These are phyloP conservation scores for Rubus parviflorus DNA, from an alignment of 306 rosid genomes.

Conservation along the genomic window DNA sequence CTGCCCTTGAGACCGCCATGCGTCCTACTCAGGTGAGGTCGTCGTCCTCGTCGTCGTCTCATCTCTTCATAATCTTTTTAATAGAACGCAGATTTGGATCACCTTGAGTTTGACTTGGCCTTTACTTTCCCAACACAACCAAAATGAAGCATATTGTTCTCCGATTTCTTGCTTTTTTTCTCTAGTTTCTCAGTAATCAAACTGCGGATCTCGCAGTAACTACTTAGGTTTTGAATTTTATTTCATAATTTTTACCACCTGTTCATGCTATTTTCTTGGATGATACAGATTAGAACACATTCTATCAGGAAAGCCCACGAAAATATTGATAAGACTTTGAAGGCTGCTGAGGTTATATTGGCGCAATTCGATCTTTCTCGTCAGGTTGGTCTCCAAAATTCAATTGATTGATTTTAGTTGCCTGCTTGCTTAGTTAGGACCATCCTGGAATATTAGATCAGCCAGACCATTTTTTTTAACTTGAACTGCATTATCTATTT, in stretches of 20 bases:
- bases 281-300: slow-evolving; percentile 72
- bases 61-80: too few species aligned
- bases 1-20: slow-evolving; percentile 98
- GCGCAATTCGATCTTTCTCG: slow-evolving; percentile 85
- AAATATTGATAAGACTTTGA: slow-evolving; percentile 87
- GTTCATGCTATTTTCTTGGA: background rate
- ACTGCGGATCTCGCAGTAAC: background rate
- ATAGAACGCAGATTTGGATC: background rate
- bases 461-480: background rate
- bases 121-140: too few species aligned
- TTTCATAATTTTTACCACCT: too few species aligned
- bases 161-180: slow-evolving; percentile 1
- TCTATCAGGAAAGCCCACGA: slow-evolving; percentile 95
- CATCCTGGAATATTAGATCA: too few species aligned
- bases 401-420: too few species aligned
- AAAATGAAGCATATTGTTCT: background rate
- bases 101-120: slow-evolving; percentile 31
- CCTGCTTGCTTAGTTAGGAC: too few species aligned
- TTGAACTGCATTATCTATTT: background rate
- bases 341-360: slow-evolving; percentile 83
- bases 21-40: slow-evolving; percentile 87
- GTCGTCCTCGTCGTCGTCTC: too few species aligned
- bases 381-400: slow-evolving; percentile 55
- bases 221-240: too few species aligned
- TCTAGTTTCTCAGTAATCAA: too few species aligned